These are phyloP conservation scores for Euphorbia celastroides DNA, from an alignment of 441 rosid genomes.

Conservation along the genomic window DNA sequence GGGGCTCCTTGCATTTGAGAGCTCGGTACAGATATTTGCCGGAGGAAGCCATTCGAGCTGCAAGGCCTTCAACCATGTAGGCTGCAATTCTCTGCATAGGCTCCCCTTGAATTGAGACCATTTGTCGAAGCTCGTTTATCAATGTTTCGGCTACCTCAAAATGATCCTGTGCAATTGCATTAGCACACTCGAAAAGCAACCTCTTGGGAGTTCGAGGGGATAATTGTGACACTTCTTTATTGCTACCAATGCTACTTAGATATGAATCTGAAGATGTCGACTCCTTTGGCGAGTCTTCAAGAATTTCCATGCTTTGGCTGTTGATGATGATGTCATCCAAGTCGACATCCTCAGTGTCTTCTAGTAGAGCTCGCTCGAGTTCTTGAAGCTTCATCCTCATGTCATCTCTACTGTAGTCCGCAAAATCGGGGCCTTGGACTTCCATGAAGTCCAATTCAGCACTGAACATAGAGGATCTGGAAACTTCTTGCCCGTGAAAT, in stretches of 20 bases:
- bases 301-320: slow-evolving; percentile 61
- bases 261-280: slow-evolving; percentile 72
- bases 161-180: slow-evolving; percentile 59
- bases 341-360: slow-evolving; percentile 42
- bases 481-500: slow-evolving; percentile 32
- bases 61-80: slow-evolving; percentile 98
- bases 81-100: slow-evolving; percentile 94
- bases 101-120: slow-evolving; percentile 91
- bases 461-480: slow-evolving; percentile 40
- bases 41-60: slow-evolving; percentile 88
- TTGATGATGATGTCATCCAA: slow-evolving; percentile 45
- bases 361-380: slow-evolving; percentile 78
- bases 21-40: slow-evolving; percentile 83
- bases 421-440: no score
- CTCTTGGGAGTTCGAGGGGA: slow-evolving; percentile 54
- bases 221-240: slow-evolving; percentile 41
- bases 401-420: slow-evolving; percentile 47
- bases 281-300: slow-evolving; percentile 80
- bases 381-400: slow-evolving; percentile 80
- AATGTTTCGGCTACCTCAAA: slow-evolving; percentile 52
- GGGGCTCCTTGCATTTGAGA: slow-evolving; percentile 96
- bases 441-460: slow-evolving; percentile 37
- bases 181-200: slow-evolving; percentile 75
- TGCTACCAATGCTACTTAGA: slow-evolving; percentile 57
- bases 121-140: slow-evolving; percentile 66